phyloP scores from a whole-genome alignment of 257 asterid species.

The Cordia subcordata region DNA sequence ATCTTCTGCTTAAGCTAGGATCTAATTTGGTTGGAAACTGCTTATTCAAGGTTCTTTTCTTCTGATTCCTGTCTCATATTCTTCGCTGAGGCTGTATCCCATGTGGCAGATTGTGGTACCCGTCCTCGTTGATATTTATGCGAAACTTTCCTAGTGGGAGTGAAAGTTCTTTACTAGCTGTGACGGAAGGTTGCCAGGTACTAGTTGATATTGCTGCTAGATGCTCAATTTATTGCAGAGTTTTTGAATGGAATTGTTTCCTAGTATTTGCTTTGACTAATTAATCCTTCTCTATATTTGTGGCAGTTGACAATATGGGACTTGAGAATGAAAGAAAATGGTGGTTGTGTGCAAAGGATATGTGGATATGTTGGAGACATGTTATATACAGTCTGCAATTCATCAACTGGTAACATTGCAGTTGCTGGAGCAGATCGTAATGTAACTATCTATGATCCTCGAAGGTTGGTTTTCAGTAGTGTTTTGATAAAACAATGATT shows the following conservation, averaged over 20 bases:
- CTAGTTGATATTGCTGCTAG: constrained; percentile 2
- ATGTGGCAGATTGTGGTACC: constrained; percentile 74
- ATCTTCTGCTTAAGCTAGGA: too few species aligned
- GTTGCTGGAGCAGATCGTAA: constrained; percentile 85
- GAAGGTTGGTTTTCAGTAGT: constrained; percentile 77
- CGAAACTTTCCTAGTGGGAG: constrained; percentile 37
- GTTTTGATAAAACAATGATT: not conserved
- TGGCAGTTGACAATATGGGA: constrained; percentile 88
- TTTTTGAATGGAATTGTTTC: not conserved
- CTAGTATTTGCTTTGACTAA: not conserved
- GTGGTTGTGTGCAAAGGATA: constrained; percentile 80
- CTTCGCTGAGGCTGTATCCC: constrained; percentile 7
- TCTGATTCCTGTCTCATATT: not conserved
- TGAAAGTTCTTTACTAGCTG: constrained; percentile 54
- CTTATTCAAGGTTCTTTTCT: constrained; percentile 5
- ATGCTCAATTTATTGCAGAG: constrained; percentile 9
- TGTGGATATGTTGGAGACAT: constrained; percentile 81
- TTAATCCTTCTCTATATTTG: constrained; percentile 9
- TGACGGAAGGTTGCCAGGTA: constrained; percentile 96
- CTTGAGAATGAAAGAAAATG: constrained; percentile 77
- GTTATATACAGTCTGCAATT: constrained; percentile 59
- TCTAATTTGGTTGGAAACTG: not conserved
- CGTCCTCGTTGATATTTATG: constrained; percentile 64
- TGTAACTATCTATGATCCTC: constrained; percentile 87
- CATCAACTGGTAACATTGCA: constrained; percentile 76